A percentile compares a stretch with the other conserved stretches of the same genome.
Evolutionary conservation across 257 asterid species (phyloP).

Genomic region (Penstemon newberryi): DNA sequence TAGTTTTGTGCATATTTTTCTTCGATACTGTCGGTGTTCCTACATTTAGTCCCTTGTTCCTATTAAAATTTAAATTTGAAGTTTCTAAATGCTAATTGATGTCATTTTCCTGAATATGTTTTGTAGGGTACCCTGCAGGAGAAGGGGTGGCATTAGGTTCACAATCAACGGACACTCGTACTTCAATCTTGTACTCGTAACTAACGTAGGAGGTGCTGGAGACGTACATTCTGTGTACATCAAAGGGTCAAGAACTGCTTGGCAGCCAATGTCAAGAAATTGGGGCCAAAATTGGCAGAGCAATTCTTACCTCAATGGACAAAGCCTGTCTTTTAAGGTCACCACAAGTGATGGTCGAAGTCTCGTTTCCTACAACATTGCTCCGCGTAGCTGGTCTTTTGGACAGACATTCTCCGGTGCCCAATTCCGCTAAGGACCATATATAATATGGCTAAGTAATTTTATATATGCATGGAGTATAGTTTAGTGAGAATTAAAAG

Average conservation of each 20-base stretch:
- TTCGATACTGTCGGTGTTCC: no score
- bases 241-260: slow-evolving; percentile 76
- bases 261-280: slow-evolving; percentile 92
- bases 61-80: background rate
- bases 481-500: slow-evolving; percentile 10
- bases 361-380: slow-evolving; percentile 71
- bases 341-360: slow-evolving; percentile 78
- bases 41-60: no score
- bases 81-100: background rate
- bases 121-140: slow-evolving; percentile 78
- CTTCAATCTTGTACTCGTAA: slow-evolving; percentile 80
- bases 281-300: slow-evolving; percentile 99
- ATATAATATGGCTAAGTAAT: background rate
- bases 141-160: slow-evolving; percentile 88
- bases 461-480: background rate
- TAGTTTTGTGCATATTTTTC: no score
- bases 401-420: slow-evolving; percentile 79
- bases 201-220: slow-evolving; percentile 92
- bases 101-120: background rate
- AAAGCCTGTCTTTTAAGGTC: slow-evolving; percentile 75
- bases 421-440: slow-evolving; percentile 52
- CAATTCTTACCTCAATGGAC: slow-evolving; percentile 82
- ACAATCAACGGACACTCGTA: slow-evolving; percentile 81
- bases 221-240: slow-evolving; percentile 74
- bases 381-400: slow-evolving; percentile 71